These are phyloP conservation scores for Fusarium pseudonygamai DNA, from an alignment of 2,329 filamentous ascomycete species.

Conservation along the genomic window DNA sequence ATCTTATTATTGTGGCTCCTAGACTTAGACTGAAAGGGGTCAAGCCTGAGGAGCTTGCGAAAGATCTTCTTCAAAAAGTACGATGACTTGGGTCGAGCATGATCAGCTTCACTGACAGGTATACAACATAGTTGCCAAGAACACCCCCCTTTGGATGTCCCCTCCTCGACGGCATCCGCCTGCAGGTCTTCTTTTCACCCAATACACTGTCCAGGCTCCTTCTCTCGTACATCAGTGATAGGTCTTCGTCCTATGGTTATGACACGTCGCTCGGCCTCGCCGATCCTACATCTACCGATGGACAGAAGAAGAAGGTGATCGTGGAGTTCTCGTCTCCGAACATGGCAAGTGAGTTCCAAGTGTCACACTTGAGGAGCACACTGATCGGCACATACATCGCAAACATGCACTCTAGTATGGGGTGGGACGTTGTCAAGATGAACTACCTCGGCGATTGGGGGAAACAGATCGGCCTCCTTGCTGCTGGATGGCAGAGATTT, in stretches of 20 bases:
- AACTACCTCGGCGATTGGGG: slow-evolving; percentile 83
- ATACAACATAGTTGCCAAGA: slow-evolving; percentile 27
- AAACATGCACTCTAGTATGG: slow-evolving; percentile 71
- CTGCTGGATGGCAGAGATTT: slow-evolving; percentile 72
- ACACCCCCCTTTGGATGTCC: slow-evolving; percentile 1
- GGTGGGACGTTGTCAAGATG: slow-evolving; percentile 74
- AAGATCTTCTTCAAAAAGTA: slow-evolving; percentile 36
- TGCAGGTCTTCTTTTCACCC: slow-evolving; percentile 35
- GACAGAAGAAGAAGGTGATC: slow-evolving; percentile 55
- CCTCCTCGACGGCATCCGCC: slow-evolving; percentile 34
- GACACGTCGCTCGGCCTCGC: slow-evolving; percentile 29
- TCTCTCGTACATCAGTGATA: slow-evolving; percentile 36
- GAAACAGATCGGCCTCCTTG: slow-evolving; percentile 72
- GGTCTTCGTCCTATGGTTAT: slow-evolving; percentile 31
- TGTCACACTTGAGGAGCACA: slow-evolving; percentile 74
- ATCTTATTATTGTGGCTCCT: slow-evolving; percentile 40
- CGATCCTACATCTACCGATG: slow-evolving; percentile 13
- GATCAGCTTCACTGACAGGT: not conserved
- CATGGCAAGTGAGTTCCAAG: slow-evolving; percentile 77
- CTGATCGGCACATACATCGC: slow-evolving; percentile 75
- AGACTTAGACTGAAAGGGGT: slow-evolving; percentile 31
- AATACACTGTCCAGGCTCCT: slow-evolving; percentile 37
- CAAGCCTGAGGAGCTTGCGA: slow-evolving; percentile 29
- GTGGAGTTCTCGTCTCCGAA: slow-evolving; percentile 81
- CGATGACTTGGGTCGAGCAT: not conserved